Evolutionary conservation across 2,329 filamentous ascomycete species (phyloP), one percentile per base, ranked within the genome.

Genomic region (Aspergillus chevalieri): DNA sequence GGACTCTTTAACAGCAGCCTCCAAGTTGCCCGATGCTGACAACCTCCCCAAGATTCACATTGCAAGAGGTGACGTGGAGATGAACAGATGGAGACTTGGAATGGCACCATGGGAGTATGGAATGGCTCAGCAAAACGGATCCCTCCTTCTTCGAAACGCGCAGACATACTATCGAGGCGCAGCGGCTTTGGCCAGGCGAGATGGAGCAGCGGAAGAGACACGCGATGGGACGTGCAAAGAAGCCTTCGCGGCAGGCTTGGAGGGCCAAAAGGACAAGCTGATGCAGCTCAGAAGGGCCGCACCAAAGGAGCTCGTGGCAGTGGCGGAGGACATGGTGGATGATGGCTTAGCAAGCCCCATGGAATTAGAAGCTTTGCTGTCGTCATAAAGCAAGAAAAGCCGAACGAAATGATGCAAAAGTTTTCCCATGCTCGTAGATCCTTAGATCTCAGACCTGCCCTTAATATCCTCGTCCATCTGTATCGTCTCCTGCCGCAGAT

Each of bases 81-180:
- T 83, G 54, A 66, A 76, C 28, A 73, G 80, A 33, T 76, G 74
- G 63, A 73, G 75, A 36, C 62, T 83, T 24, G 76, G 77, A 5
- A 64, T 70, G 34, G 56, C 72, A 2, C 73, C 77, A 1, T 71
- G 62, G 58, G 65, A 68, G 21, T 69, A 75, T 45, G 57, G 65
- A 4, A 57, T 72, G 44, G 72, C 75, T 4, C 60, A 66, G 22
- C 71, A 72, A 44, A 76, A 78, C 57, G 68, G 65, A 3, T 56
- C 65, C 5, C 76, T 72, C 2, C 64, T 83, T 10, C 60, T 80
- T 34, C 74, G 74, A 48, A 83, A 83, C 55, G 78, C 80, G 1
- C 74, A 77, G 52, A 79, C 75, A 4, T 83, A 79, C 57, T 83
- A 81, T 57, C 74, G 77, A 17, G 79, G 80, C 36, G 79, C 78